Percentiles rank a stretch among this genome's conserved stretches.
Conservation (phyloP, 1,284 basidiomycete species). For the Microbotryum violaceum region DNA sequence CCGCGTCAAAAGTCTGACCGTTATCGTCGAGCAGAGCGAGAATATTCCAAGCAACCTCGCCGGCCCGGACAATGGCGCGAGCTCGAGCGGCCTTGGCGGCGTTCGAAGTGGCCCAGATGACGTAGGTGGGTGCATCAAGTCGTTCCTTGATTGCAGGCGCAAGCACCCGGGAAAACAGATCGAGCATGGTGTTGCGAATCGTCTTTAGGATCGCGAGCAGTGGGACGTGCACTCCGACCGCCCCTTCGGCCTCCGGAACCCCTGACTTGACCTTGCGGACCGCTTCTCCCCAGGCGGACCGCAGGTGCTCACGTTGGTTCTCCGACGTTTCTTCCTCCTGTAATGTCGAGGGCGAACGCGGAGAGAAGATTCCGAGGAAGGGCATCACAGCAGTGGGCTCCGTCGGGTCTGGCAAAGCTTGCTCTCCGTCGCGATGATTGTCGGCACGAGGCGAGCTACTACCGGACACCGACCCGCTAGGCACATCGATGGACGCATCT, state of each 20-base stretch:
- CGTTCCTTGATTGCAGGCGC: conserved; percentile 4
- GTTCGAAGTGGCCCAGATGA: conserved; percentile 12
- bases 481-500: neutral
- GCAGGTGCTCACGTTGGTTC: conserved; percentile 7
- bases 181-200: conserved; percentile 18
- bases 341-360: neutral
- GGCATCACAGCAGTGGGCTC: too few species aligned
- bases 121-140: conserved; percentile 8
- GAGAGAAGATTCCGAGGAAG: neutral
- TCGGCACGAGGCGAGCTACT: conserved; percentile 11
- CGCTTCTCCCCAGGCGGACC: neutral
- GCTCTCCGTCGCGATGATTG: neutral
- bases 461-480: too few species aligned
- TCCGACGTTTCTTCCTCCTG: neutral
- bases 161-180: conserved; percentile 13
- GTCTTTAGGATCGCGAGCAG: conserved; percentile 12
- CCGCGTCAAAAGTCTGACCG: conserved; percentile 10
- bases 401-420: neutral
- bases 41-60: conserved; percentile 7
- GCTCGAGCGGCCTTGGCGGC: conserved; percentile 15
- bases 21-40: conserved; percentile 20
- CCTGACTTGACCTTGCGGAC: neutral
- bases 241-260: neutral
- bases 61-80: conserved; percentile 2
- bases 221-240: conserved; percentile 12